Conservation (phyloP, 495 filamentous ascomycete species). For the Neurospora sp. region DNA sequence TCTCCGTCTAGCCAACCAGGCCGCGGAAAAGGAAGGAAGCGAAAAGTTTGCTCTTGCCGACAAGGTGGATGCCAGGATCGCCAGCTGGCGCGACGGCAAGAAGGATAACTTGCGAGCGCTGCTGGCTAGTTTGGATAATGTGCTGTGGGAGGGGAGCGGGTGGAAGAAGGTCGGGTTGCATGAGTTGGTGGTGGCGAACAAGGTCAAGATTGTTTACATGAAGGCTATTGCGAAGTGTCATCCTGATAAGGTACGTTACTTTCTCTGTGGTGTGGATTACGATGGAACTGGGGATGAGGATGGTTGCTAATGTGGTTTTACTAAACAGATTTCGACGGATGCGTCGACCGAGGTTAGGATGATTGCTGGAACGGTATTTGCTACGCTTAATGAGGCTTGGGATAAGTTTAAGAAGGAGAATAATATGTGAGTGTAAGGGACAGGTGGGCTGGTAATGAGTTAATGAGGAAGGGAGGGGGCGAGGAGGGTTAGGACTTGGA, state of each 20-base stretch:
- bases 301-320: background rate
- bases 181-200: conserved; percentile 78
- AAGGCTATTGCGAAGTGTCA: conserved; percentile 98
- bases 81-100: conserved; percentile 77
- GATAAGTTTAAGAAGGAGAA: conserved; percentile 96
- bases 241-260: conserved; percentile 80
- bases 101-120: conserved; percentile 86
- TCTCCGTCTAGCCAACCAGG: conserved; percentile 71
- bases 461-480: background rate
- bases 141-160: conserved; percentile 83
- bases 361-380: conserved; percentile 85
- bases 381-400: conserved; percentile 93
- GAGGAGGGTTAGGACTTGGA: background rate
- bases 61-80: conserved; percentile 65
- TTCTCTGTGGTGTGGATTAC: background rate
- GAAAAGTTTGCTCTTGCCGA: conserved; percentile 88
- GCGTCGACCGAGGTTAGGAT: conserved; percentile 92
- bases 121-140: conserved; percentile 75
- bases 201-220: conserved; percentile 97
- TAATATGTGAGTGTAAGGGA: conserved; percentile 43
- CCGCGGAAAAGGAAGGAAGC: conserved; percentile 72
- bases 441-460: background rate
- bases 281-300: background rate
- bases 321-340: conserved; percentile 63
- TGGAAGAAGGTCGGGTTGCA: conserved; percentile 97